Evolutionary conservation across 768 basidiomycete genomes (phyloP).

Genomic region (Phlebiopsis flavidoalba): DNA sequence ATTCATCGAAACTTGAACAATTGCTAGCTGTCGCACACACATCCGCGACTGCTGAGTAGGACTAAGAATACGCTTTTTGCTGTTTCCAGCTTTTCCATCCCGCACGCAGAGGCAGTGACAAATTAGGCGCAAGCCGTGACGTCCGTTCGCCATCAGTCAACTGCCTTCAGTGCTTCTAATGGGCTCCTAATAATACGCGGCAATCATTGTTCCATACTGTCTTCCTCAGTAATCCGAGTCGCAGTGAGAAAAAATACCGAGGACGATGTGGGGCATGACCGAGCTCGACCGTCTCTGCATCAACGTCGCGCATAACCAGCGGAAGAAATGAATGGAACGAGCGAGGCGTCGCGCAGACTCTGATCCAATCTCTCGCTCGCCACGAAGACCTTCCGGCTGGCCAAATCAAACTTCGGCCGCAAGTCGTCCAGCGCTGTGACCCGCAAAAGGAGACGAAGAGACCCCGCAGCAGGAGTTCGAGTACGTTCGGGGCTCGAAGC

Average conservation of each 20-base stretch:
- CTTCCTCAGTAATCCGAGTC: not conserved
- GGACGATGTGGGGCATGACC: not conserved
- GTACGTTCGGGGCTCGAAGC: conserved; percentile 9
- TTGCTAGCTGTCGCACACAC: too few species aligned
- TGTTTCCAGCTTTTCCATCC: not conserved
- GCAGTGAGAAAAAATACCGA: not conserved
- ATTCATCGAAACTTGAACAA: too few species aligned
- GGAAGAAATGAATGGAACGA: not conserved
- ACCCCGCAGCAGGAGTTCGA: not conserved
- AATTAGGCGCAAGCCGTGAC: not conserved
- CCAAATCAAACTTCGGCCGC: not conserved
- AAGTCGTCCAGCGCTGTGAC: not conserved
- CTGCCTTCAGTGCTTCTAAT: not conserved
- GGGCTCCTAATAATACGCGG: not conserved
- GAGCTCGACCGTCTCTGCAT: not conserved
- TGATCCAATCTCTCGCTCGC: not conserved
- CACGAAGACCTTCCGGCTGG: not conserved
- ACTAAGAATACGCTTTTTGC: too few species aligned
- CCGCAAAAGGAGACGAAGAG: not conserved
- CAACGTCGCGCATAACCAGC: not conserved
- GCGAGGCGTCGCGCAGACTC: conserved; percentile 1
- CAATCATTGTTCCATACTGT: not conserved
- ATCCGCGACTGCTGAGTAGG: too few species aligned
- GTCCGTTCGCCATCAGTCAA: not conserved
- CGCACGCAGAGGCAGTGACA: not conserved